A percentile compares a stretch with the other conserved stretches of the same genome.
phyloP scores from a whole-genome alignment of 192 early-diverging fungal species.

The Allomyces javanicus region DNA sequence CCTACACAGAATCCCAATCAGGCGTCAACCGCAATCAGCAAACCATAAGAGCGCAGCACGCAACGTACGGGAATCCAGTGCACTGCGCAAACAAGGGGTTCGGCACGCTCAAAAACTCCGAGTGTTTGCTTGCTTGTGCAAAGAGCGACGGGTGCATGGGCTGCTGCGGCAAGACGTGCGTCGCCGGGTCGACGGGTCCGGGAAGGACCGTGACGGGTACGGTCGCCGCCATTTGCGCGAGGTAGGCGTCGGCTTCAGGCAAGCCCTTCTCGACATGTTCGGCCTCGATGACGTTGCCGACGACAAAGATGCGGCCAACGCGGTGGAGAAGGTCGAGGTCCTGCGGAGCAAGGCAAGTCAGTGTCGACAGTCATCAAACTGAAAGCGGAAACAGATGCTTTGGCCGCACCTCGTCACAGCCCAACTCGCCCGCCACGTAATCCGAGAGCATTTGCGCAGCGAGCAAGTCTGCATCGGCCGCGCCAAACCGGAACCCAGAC shows the following conservation, averaged over 20 bases:
- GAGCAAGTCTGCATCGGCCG: constrained; percentile 21
- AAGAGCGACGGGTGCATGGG: constrained; percentile 58
- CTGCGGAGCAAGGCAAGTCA: constrained; percentile 8
- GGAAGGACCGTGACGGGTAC: constrained; percentile 63
- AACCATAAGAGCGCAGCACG: not conserved
- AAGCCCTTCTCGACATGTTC: constrained; percentile 13
- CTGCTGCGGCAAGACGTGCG: constrained; percentile 65
- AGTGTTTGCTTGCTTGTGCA: constrained; percentile 28
- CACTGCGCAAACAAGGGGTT: constrained; percentile 62
- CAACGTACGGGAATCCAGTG: constrained; percentile 35
- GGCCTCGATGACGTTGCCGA: constrained; percentile 44
- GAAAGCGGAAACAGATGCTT: not conserved
- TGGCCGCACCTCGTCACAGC: constrained; percentile 10
- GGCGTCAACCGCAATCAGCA: not conserved
- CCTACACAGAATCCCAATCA: constrained; percentile 12
- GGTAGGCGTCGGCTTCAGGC: constrained; percentile 33
- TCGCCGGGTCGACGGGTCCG: constrained; percentile 58
- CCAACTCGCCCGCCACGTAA: constrained; percentile 56
- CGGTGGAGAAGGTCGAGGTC: constrained; percentile 31
- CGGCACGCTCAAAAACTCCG: constrained; percentile 45
- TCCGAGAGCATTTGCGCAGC: constrained; percentile 56
- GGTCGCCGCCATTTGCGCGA: constrained; percentile 39
- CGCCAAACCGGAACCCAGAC: constrained; percentile 56
- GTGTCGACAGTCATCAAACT: too few species aligned
- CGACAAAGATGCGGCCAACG: constrained; percentile 55